Percentiles rank a stretch among this genome's conserved stretches.
Evolutionary conservation across 495 filamentous ascomycete genomes (phyloP).

Genomic region (Neurospora sp.): DNA sequence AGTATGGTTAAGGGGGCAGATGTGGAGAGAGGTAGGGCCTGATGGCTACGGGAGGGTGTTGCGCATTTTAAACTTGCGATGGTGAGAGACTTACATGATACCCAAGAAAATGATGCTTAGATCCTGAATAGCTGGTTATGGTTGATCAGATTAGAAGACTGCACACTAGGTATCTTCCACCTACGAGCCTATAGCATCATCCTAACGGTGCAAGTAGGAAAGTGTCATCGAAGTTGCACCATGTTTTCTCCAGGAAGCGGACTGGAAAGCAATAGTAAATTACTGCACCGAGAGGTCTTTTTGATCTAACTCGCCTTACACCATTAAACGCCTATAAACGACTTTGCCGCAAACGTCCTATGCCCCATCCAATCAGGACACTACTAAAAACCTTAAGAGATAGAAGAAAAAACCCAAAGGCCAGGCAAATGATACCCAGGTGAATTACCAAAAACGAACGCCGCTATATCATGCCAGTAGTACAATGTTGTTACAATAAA

Average conservation of each 20-base stretch:
- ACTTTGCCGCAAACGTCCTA: neutral
- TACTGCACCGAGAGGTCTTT: neutral
- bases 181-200: neutral
- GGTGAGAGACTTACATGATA: neutral
- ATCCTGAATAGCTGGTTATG: neutral
- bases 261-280: neutral
- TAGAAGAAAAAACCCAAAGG: neutral
- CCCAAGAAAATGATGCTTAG: neutral
- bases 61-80: neutral
- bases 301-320: neutral
- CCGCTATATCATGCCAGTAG: neutral
- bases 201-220: neutral
- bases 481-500: neutral
- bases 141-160: neutral
- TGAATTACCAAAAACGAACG: neutral
- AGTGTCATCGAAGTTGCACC: neutral
- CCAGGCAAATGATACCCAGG: neutral
- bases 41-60: neutral
- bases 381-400: neutral
- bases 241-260: neutral
- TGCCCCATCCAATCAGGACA: neutral
- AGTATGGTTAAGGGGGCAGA: slow-evolving; percentile 43
- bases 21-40: neutral
- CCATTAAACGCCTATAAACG: neutral
- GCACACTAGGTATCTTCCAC: neutral